Evolutionary conservation across 2,329 filamentous ascomycete species (phyloP).

Genomic region (Colletotrichum caudatum): DNA sequence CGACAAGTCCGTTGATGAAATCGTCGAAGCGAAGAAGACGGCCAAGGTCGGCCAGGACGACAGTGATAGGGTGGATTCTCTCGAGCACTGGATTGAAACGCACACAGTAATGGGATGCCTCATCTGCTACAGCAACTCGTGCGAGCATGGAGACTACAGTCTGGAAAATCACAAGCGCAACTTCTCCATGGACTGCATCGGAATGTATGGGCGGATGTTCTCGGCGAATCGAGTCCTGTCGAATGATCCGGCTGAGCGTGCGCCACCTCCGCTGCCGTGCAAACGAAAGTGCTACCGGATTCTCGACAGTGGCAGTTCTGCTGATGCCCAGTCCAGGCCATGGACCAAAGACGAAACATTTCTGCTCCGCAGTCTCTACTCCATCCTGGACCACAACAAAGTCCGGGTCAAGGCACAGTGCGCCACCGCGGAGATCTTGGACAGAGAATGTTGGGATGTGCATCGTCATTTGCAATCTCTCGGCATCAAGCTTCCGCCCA

Average conservation of each 20-base stretch:
- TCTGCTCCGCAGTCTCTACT: slow-evolving; percentile 61
- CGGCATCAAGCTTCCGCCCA: slow-evolving; percentile 50
- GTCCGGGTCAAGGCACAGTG: slow-evolving; percentile 60
- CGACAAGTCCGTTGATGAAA: slow-evolving; percentile 66
- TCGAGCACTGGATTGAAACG: slow-evolving; percentile 59
- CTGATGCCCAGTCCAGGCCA: slow-evolving; percentile 41
- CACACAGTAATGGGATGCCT: slow-evolving; percentile 68
- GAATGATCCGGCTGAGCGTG: slow-evolving; percentile 22
- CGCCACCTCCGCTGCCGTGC: slow-evolving; percentile 48
- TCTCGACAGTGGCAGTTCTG: slow-evolving; percentile 15
- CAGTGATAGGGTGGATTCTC: slow-evolving; percentile 47
- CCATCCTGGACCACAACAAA: slow-evolving; percentile 57
- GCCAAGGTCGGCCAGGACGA: slow-evolving; percentile 60
- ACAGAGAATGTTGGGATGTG: slow-evolving; percentile 66
- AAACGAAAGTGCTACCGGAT: slow-evolving; percentile 59
- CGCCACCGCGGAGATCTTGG: slow-evolving; percentile 62
- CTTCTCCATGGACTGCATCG: slow-evolving; percentile 61
- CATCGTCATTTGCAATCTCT: slow-evolving; percentile 58
- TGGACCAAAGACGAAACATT: slow-evolving; percentile 65
- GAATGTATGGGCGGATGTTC: slow-evolving; percentile 41
- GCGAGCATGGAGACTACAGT: slow-evolving; percentile 71
- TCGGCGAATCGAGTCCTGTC: slow-evolving; percentile 37
- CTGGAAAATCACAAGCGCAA: slow-evolving; percentile 63
- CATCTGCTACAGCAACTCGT: slow-evolving; percentile 71
- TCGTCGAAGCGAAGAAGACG: slow-evolving; percentile 65